Evolutionary conservation across 805 yeast species (phyloP), one percentile per base, ranked within the genome.

Genomic region (Zygotorulaspora danielsina): DNA sequence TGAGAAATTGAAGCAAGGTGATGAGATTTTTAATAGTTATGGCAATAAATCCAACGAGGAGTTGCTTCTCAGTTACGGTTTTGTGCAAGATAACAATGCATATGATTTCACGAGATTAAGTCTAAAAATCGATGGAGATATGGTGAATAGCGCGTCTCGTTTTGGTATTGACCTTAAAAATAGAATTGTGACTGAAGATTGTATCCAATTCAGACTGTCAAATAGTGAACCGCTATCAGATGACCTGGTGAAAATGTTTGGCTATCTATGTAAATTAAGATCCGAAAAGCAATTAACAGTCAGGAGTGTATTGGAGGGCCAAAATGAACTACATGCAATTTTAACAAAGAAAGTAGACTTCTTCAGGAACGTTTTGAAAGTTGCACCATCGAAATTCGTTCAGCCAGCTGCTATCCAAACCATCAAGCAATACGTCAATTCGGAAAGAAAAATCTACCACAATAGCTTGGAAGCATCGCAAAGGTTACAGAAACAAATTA

Each of bases 1-100:
- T 13, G 58, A 66, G 3, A 31, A 40, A 6, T 20, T 50, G n/a
- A 34, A 41, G 2, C 47, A 45, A 1, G 74, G 73, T 2, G 57
- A 63, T 2, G 82, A 86, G 55, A 45, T 89, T 1, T 84, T 63
- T 62, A 88, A 88, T 57, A 84, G 85, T 60, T 88, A 89, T 60
- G 97, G 96, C 2, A 78, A 84, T 38, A 88, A 87, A 59, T 83
- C 93, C 0, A 88, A 87, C 54, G 94, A 84, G 47, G 95, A 86
- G 48, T 61, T 88, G 19, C 60, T 89, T 5, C 63, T 88, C 49
- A 88, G 82, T 0, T 89, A 89, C 58, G 97, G 97, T 0, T 89
- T 89, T 61, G 72, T 78, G 7, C 71, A 71, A 12, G 66, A 66
- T 12, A 62, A 73, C 33, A 84, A 83, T 49, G 64, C 65, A 7